Evolutionary conservation across 148 eudicot genomes (phyloP), one percentile per base, ranked within the genome.

Genomic region (Tetragonia tetragonoides): DNA sequence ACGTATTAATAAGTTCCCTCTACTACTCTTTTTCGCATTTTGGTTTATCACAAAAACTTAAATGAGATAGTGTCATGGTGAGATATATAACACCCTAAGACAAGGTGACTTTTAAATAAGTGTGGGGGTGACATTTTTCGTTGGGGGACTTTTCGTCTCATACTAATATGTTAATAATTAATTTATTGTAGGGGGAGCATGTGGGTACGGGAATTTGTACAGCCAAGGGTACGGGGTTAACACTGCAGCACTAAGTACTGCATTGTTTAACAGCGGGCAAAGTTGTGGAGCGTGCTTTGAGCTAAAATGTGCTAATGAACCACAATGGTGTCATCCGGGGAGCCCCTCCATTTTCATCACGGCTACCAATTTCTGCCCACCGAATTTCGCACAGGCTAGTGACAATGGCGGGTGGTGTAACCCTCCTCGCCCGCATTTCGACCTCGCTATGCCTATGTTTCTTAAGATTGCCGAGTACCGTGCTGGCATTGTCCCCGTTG

Each of bases 321-420:
- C 89, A 0, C 74, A 68, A 3, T 93, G 92, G 96, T 93, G 98
- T 72, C 98, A 93, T 78, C 82, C 92, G 10, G 98, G 98, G 6
- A 88, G 93, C 73, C 96, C 98, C 0, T 93, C 98, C 1, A 93
- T 93, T 18, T 54, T 91, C 42, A 73, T 93, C 53, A 93, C 98
- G 0, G 98, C 98, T 0, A 93, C 98, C 3, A 93, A 93, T 77
- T 93, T 93, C 75, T 93, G 98, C 82, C 98, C 98, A 0, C 98
- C 98, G 0, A 93, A 93, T 64, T 93, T 66, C 56, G 98, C 96
- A 5, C 80, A 73, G 17, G 84, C 98, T 3, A 93, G 76, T 70
- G 98, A 93, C 78, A 85, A 91, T 76, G 98, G 98, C 34, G 98
- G 98, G 6, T 93, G 98, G 98, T 93, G 98, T 62, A 93, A 93